Conservation (phyloP, 2,329 filamentous ascomycete species). For the Colletotrichum cereale region DNA sequence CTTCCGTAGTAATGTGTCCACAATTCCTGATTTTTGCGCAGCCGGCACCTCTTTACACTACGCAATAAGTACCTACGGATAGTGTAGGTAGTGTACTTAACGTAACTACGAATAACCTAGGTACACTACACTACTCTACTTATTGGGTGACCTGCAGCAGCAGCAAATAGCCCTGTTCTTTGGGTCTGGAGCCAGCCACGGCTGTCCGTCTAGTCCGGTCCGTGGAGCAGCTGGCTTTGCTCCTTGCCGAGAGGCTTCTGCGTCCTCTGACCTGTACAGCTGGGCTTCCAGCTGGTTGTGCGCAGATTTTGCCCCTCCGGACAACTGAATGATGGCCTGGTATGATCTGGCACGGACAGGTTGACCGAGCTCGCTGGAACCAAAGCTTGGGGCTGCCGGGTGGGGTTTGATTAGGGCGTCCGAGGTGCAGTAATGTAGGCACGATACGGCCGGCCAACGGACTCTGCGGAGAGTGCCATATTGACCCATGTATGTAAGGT, state of each 20-base stretch:
- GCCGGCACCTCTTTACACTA: neutral
- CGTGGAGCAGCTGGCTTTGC: slow-evolving; percentile 14
- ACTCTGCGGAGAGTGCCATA: neutral
- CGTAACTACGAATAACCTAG: neutral
- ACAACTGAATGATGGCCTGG: slow-evolving; percentile 5
- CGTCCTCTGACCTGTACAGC: neutral
- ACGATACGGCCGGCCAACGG: neutral
- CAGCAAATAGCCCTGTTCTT: neutral
- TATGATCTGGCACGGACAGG: slow-evolving; percentile 27
- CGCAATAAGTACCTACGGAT: neutral
- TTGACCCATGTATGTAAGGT: slow-evolving; percentile 6
- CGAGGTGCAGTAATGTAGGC: slow-evolving; percentile 10
- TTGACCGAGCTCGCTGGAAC: slow-evolving; percentile 17
- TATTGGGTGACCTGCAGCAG: neutral
- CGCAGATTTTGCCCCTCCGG: slow-evolving; percentile 24
- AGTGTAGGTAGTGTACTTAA: too few relatives aligned
- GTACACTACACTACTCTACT: neutral
- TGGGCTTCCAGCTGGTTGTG: slow-evolving; percentile 14
- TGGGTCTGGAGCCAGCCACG: slow-evolving; percentile 8
- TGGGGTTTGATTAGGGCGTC: slow-evolving; percentile 26
- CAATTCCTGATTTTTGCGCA: slow-evolving; percentile 12
- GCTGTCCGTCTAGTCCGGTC: slow-evolving; percentile 10
- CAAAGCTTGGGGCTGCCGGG: slow-evolving; percentile 12
- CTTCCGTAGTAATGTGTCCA: slow-evolving; percentile 1
- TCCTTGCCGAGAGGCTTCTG: slow-evolving; percentile 5